Evolutionary conservation across 129 eudicot species (phyloP).

Genomic region (Centella asiatica): DNA sequence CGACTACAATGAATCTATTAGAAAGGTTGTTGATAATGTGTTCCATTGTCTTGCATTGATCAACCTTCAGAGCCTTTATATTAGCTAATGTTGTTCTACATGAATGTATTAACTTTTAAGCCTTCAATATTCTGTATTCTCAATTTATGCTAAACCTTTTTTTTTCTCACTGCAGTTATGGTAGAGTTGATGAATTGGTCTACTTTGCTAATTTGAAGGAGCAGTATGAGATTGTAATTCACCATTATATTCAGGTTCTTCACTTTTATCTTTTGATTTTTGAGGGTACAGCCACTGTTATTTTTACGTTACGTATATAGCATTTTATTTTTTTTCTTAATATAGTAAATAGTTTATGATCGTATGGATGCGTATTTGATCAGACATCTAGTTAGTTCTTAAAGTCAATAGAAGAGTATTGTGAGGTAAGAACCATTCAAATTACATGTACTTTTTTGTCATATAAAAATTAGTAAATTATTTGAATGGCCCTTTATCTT

Average conservation of each 20-base stretch:
- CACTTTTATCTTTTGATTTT: not conserved
- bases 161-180: conserved; percentile 66
- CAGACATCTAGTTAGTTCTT: too few relatives aligned
- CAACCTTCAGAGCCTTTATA: not conserved
- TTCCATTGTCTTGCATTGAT: not conserved
- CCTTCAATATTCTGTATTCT: not conserved
- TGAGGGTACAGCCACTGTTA: too few relatives aligned
- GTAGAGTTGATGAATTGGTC: conserved; percentile 94
- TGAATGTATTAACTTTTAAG: not conserved
- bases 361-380: too few relatives aligned
- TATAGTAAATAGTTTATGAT: too few relatives aligned
- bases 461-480: too few relatives aligned
- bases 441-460: too few relatives aligned
- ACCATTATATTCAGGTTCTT: conserved; percentile 88
- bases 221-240: conserved; percentile 80
- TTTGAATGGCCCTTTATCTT: too few relatives aligned
- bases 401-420: too few relatives aligned
- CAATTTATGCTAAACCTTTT: not conserved
- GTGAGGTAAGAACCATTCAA: too few relatives aligned
- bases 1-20: conserved; percentile 80
- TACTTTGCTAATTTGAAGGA: conserved; percentile 94
- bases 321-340: too few relatives aligned
- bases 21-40: conserved; percentile 50
- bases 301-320: too few relatives aligned
- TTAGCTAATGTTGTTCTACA: not conserved